A percentile compares a stretch with the other conserved stretches of the same genome.
Evolutionary conservation across 208 protist species (phyloP).

Genomic region (Crithidia thermophila): DNA sequence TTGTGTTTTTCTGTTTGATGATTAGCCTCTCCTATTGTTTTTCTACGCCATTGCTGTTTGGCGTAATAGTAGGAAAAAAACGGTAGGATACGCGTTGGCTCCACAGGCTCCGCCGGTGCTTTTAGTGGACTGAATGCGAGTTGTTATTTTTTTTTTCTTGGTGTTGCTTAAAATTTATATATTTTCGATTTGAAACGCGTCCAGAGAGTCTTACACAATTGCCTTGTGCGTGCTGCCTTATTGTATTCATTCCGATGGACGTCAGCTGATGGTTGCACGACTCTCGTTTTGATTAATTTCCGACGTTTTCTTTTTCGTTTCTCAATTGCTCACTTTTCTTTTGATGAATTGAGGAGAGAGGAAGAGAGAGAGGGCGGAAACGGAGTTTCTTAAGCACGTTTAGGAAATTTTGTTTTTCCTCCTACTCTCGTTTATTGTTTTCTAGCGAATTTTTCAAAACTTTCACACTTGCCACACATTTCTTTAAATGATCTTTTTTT

Average conservation of each 20-base stretch:
- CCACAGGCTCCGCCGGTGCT: not conserved
- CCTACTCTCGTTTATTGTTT: not conserved
- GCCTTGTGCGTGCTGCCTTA: too few species aligned
- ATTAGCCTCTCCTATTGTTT: not conserved
- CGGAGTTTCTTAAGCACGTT: too few species aligned
- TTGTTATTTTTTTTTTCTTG: not conserved
- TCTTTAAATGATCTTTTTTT: conserved; percentile 13
- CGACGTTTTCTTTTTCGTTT: conserved; percentile 8
- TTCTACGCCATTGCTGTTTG: not conserved
- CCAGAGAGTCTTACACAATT: too few species aligned
- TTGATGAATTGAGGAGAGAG: too few species aligned
- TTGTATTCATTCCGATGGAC: too few species aligned
- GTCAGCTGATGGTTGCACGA: too few species aligned
- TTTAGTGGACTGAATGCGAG: not conserved
- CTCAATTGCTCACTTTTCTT: not conserved
- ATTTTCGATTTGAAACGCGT: too few species aligned
- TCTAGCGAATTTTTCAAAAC: conserved; percentile 16
- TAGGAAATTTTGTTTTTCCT: too few species aligned
- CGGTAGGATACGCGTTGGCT: not conserved
- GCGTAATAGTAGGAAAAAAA: not conserved
- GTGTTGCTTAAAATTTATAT: too few species aligned
- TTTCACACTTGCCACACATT: conserved; percentile 4
- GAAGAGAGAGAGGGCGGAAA: too few species aligned
- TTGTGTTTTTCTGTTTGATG: not conserved
- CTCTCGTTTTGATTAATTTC: not conserved